Evolutionary conservation across 495 filamentous ascomycete genomes (phyloP), one percentile per base, ranked within the genome.

Genomic region (Achaetomiella virescens): DNA sequence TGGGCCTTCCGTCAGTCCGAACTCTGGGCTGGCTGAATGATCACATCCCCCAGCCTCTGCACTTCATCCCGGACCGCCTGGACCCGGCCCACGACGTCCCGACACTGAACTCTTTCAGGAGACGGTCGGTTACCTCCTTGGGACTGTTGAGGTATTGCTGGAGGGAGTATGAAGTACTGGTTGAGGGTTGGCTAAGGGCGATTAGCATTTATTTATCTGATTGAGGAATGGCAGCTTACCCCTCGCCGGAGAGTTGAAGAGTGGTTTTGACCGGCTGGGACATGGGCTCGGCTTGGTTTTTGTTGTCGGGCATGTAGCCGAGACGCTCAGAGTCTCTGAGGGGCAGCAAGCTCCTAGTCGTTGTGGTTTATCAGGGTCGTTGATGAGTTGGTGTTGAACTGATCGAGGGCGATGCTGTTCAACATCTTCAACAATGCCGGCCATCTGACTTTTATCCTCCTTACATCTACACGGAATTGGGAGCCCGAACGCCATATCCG

Each of bases 181-280:
- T 38, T 22, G 55, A 33, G n/a, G 41, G 14, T 22, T 52, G 24
- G 1, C 49, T 48, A n/a, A 24, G 9, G 2, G 15, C 2, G 2
- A 33, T 62, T 22, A 59, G 38, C 31, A 1, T 41, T 15, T 5
- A 14, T 14, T 4, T 12, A 22, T 15, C 6, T 37, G 8, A n/a
- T 17, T 0, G 20, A 25, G 47, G 2, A 25, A 3, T 20, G 0
- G 6, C 12, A 1, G 43, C 59, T 58, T 41, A 65, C 64, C 52
- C 55, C 11, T 64, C 59, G 9, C 60, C 60, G 6, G 64, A 65
- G 20, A 62, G 43, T 10, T 54, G 44, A 15, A 55, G 22, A 4
- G 2, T 33, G 20, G 29, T 7, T 14, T 56, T 27, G 11, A 31
- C 33, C 4, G 14, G 36, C 17, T 45, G 44, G 11, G 55, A 54